Percentiles rank a stretch among this genome's conserved stretches.
phyloP scores from a whole-genome alignment of 73 alveolate genomes.

The Durusdinium trenchii region DNA sequence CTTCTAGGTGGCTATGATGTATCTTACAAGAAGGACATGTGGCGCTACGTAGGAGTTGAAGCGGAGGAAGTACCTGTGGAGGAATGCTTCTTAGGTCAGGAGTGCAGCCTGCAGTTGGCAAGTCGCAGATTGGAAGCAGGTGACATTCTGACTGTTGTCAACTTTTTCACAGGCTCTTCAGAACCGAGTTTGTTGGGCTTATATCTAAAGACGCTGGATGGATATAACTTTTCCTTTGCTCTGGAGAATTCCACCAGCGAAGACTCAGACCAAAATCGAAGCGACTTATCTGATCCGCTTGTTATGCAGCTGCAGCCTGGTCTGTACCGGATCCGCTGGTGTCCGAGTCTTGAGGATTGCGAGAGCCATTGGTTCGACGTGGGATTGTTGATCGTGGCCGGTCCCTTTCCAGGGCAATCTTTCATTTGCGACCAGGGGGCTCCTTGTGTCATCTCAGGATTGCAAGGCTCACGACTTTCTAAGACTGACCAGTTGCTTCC shows the following conservation, averaged over 20 bases:
- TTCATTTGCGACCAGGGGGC: not conserved
- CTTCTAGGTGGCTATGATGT: not conserved
- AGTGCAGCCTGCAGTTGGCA: not conserved
- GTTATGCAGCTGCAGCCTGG: not conserved
- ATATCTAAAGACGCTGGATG: not conserved
- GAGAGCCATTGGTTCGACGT: not conserved
- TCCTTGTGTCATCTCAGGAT: not conserved
- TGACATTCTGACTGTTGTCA: not conserved
- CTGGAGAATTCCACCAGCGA: not conserved
- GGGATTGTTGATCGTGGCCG: not conserved
- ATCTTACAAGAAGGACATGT: not conserved
- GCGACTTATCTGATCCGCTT: not conserved
- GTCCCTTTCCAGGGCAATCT: conserved; percentile 9
- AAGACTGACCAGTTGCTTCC: not conserved
- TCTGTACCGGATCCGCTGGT: not conserved
- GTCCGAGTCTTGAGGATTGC: not conserved
- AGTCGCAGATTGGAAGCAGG: no score
- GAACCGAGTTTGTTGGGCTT: not conserved
- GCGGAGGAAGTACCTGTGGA: not conserved
- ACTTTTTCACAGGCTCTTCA: not conserved
- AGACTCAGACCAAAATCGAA: not conserved
- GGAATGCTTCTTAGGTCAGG: not conserved
- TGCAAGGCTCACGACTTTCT: conserved; percentile 3
- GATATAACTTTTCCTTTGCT: not conserved
- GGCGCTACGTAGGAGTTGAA: not conserved